Evolutionary conservation across 495 filamentous ascomycete species (phyloP), one percentile per base, ranked within the genome.

Genomic region (Lasiosphaeris hirsuta): DNA sequence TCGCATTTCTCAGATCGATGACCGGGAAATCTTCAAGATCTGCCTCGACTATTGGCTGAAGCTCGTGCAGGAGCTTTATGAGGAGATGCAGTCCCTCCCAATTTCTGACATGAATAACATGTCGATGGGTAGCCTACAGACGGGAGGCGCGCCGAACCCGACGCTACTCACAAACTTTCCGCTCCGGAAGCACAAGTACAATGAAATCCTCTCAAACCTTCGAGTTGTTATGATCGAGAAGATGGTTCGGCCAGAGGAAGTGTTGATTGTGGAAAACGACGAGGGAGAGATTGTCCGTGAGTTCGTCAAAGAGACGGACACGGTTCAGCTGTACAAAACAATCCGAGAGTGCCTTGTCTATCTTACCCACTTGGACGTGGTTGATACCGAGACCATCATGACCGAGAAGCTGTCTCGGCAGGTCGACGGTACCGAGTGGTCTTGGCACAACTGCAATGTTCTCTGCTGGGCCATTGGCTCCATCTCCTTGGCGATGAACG

Each of bases 391-490:
- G 69, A 85, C 87, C 34, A 99, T 99, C 73, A 97, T 99, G 95
- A 95, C 95, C 11, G 95, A 99, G 63, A 99, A 99, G 71, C 80
- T 99, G 38, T 83, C 90, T 10, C 86, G 90, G 53, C 94, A 97
- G 73, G 94, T 99, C 17, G 92, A 97, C 70, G 91, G 90, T 11
- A 79, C 81, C 11, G 94, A 99, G 72, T 99, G 94, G 94, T 97
- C 95, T 10, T 99, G 94, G 94, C 88, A 88, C 54, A 97, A 97
- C 73, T 99, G 94, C 82, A 99, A 99, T 72, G 96, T 94, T 2
- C 84, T 99, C 10, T 99, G 94, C 76, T 99, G 94, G 94, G 94
- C 94, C 19, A 98, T 98, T 69, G 94, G 94, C 15, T 98, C 94
- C 1, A 97, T 98, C 51, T 97, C 95, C 9, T 86, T 96, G 14